Evolutionary conservation across 176 grass and related monocot species (phyloP).

Genomic region (Microstegium vimineum): DNA sequence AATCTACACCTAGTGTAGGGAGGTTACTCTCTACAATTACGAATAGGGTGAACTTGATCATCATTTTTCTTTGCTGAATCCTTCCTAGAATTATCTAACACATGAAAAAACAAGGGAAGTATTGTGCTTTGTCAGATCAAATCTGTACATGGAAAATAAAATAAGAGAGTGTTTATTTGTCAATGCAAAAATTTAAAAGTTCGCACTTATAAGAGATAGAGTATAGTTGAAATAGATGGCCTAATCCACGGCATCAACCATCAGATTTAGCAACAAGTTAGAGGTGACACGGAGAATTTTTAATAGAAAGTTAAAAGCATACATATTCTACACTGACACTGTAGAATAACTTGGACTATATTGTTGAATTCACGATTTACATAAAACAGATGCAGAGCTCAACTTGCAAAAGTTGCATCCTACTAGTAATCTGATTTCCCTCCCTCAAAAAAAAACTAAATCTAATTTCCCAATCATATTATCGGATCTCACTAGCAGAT

Average conservation of each 20-base stretch:
- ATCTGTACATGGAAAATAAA: slow-evolving; percentile 20
- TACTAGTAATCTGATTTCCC: not conserved
- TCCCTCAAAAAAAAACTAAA: too few relatives aligned
- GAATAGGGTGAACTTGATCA: slow-evolving; percentile 23
- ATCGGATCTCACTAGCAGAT: not conserved
- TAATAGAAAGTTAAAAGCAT: not conserved
- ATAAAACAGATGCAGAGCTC: not conserved
- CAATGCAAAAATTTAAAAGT: not conserved
- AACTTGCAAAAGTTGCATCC: not conserved
- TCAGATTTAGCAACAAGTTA: not conserved
- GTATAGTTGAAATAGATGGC: not conserved
- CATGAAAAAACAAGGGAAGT: slow-evolving; percentile 16
- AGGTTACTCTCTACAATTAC: slow-evolving; percentile 46
- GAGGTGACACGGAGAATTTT: not conserved
- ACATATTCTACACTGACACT: not conserved
- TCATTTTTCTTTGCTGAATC: slow-evolving; percentile 50
- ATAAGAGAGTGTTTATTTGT: not conserved
- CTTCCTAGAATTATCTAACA: slow-evolving; percentile 41
- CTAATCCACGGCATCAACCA: not conserved
- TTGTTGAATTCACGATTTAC: not conserved
- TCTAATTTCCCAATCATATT: not conserved
- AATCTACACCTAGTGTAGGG: slow-evolving; percentile 51
- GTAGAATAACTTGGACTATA: too few relatives aligned
- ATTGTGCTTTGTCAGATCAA: slow-evolving; percentile 9
- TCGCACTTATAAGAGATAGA: not conserved